These are phyloP conservation scores for Podila epigama DNA, from an alignment of 192 early-diverging fungal species.

Conservation along the genomic window DNA sequence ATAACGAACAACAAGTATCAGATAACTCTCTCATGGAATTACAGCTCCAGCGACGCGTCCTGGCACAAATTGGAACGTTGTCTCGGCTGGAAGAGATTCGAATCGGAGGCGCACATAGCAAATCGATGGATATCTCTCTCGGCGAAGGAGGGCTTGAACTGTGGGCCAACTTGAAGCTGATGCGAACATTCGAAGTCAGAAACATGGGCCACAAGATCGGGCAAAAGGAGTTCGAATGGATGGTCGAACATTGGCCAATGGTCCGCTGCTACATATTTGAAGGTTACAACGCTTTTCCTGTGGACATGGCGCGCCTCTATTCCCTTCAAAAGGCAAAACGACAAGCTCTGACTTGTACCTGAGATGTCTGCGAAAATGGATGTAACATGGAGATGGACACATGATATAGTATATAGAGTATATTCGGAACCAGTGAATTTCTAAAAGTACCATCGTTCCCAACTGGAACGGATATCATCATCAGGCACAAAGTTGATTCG, in stretches of 20 bases:
- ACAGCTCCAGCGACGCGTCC: neutral
- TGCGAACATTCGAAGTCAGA: neutral
- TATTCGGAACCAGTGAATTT: neutral
- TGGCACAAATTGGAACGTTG: neutral
- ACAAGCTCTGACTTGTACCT: too few relatives aligned
- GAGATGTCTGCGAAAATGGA: too few relatives aligned
- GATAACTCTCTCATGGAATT: neutral
- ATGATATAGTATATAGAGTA: neutral
- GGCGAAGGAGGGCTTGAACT: neutral
- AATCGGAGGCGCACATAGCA: neutral
- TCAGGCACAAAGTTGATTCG: constrained; percentile 66
- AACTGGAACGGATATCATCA: constrained; percentile 53
- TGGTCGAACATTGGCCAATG: neutral
- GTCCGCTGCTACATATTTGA: neutral
- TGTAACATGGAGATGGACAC: too few relatives aligned
- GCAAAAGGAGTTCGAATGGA: neutral
- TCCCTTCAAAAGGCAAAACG: neutral
- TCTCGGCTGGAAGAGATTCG: neutral
- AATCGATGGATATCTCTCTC: neutral
- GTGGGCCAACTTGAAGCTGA: neutral
- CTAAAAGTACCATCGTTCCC: constrained; percentile 66
- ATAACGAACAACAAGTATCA: neutral
- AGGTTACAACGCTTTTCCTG: neutral
- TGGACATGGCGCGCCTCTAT: neutral
- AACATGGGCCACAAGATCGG: neutral